phyloP scores from a whole-genome alignment of 106 monocot genomes.

The Triglochin maritima region DNA sequence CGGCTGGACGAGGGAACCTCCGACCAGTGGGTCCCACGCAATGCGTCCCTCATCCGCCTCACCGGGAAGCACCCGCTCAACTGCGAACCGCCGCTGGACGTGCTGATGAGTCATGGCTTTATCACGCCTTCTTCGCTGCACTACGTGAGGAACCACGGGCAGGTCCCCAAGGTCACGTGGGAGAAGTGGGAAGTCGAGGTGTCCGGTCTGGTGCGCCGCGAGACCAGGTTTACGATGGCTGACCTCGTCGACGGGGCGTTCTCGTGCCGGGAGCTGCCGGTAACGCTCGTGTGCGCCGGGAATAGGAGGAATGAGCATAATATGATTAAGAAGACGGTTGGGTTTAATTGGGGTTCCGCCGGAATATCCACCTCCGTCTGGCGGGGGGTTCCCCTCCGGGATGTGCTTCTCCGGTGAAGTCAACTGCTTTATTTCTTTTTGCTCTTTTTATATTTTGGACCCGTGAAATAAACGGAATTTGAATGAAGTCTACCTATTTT shows the following conservation, averaged over 20 bases:
- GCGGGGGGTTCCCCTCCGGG: conserved; percentile 60
- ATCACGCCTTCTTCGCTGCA: conserved; percentile 66
- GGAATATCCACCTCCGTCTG: conserved; percentile 71
- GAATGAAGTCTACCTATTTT: too few species aligned
- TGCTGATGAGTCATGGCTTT: conserved; percentile 83
- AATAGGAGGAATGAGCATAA: conserved; percentile 94
- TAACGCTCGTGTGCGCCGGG: conserved; percentile 86
- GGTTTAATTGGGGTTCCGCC: conserved; percentile 83
- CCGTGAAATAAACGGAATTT: too few species aligned
- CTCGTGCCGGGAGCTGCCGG: conserved; percentile 58
- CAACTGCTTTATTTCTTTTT: too few species aligned
- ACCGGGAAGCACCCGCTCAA: conserved; percentile 94
- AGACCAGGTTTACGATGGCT: conserved; percentile 46
- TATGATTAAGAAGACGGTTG: conserved; percentile 65
- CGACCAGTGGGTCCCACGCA: conserved; percentile 61
- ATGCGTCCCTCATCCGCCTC: conserved; percentile 70
- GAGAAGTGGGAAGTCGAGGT: conserved; percentile 47
- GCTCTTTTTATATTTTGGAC: too few species aligned
- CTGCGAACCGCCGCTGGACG: conserved; percentile 55
- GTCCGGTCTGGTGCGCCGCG: conserved; percentile 46
- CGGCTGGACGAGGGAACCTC: conserved; percentile 59
- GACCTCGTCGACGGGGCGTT: conserved; percentile 17
- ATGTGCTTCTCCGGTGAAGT: conserved; percentile 59
- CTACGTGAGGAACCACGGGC: conserved; percentile 98
- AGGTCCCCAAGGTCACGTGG: conserved; percentile 52